Evolutionary conservation across 768 basidiomycete genomes (phyloP).

Genomic region (Saitozyma podzolica): DNA sequence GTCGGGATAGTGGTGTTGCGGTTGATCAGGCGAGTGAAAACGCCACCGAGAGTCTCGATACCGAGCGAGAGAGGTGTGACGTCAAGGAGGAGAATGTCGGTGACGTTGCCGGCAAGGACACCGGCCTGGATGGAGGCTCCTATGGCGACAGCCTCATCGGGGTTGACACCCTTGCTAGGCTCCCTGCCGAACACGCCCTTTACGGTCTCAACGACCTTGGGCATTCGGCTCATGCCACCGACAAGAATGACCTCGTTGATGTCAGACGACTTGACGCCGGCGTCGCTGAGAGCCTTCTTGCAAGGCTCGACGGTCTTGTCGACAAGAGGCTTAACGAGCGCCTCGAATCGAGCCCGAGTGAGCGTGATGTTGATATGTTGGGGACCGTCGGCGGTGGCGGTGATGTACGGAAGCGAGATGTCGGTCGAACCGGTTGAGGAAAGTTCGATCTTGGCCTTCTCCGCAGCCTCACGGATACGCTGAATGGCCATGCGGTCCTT

Average conservation of each 20-base stretch:
- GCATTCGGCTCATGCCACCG: constrained; percentile 99
- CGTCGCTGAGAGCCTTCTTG: constrained; percentile 94
- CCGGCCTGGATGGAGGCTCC: constrained; percentile 98
- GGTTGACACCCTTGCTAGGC: constrained; percentile 98
- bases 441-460: constrained; percentile 98
- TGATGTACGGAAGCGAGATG: constrained; percentile 97
- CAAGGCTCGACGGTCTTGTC: constrained; percentile 91
- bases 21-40: constrained; percentile 98
- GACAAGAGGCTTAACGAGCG: constrained; percentile 76
- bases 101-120: constrained; percentile 93
- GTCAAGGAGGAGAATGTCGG: constrained; percentile 77
- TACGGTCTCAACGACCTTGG: constrained; percentile 88
- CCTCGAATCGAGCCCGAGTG: constrained; percentile 84
- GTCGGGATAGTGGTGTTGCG: constrained; percentile 99
- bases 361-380: constrained; percentile 96
- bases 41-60: constrained; percentile 94
- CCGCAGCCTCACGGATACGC: constrained; percentile 97
- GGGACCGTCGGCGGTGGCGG: constrained; percentile 88
- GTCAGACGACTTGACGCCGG: constrained; percentile 86
- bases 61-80: constrained; percentile 72
- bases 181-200: constrained; percentile 92
- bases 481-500: constrained; percentile 95
- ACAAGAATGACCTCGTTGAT: constrained; percentile 97
- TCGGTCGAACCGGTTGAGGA: constrained; percentile 94
- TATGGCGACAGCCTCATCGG: constrained; percentile 97